These are phyloP conservation scores for Fusarium albosuccineum DNA, from an alignment of 2,329 filamentous ascomycete species.

Conservation along the genomic window DNA sequence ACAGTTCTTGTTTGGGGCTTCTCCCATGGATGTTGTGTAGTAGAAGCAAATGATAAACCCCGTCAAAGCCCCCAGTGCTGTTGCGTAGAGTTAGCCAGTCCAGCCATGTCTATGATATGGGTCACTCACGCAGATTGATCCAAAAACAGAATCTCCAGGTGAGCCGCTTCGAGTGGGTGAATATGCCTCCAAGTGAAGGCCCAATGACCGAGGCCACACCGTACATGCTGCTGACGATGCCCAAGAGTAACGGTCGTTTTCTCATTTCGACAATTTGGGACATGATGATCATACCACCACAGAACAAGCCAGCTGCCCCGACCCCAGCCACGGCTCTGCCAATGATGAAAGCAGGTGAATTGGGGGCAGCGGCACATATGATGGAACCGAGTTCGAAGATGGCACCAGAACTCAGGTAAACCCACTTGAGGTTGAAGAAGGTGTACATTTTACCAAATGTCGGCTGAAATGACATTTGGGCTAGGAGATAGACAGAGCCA, in stretches of 20 bases:
- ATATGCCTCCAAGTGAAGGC: constrained; percentile 34
- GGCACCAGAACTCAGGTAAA: constrained; percentile 40
- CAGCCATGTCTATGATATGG: rapidly evolving
- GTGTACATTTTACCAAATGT: constrained; percentile 51
- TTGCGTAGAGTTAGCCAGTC: not conserved
- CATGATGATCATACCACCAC: constrained; percentile 31
- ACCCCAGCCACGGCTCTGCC: constrained; percentile 55
- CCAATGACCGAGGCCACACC: constrained; percentile 38
- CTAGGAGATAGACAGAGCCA: constrained; percentile 46
- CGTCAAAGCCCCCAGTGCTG: constrained; percentile 31
- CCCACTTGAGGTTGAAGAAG: constrained; percentile 50
- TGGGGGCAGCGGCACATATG: constrained; percentile 47
- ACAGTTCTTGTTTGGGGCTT: not conserved
- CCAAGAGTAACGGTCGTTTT: constrained; percentile 29
- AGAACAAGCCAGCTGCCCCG: constrained; percentile 43
- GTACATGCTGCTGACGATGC: constrained; percentile 40
- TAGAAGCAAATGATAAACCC: constrained; percentile 18
- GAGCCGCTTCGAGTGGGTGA: constrained; percentile 34
- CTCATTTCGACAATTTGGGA: constrained; percentile 30
- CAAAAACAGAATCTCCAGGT: constrained; percentile 44
- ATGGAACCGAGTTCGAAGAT: constrained; percentile 47
- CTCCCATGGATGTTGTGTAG: constrained; percentile 27
- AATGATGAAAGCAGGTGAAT: constrained; percentile 53
- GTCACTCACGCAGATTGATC: constrained; percentile 39
- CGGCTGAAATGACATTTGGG: constrained; percentile 42